Base-by-base conservation (phyloP, 352 stramenopile genomes). In the Blastocystis sp. region DNA sequence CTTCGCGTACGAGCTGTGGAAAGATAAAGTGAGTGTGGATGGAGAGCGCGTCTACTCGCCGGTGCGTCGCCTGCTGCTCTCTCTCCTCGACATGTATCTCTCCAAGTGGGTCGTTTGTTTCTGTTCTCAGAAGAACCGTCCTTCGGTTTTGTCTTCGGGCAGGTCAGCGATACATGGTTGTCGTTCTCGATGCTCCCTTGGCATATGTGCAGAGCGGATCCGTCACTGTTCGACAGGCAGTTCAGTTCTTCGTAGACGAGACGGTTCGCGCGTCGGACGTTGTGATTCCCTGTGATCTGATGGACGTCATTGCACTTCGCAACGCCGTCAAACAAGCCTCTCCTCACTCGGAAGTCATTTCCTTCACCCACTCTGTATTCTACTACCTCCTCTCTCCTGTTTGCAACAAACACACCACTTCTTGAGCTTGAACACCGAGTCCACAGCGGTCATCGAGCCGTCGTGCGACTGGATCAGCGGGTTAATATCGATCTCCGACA, bases 401-500 rank as follows among this genome's bases (percentile, higher is more conserved):
- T 73, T 73, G 21, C 53, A 79, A 61, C 29, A 63, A 64, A 64
- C 24, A 78, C 34, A 40, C 49, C n/a, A 79, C 48, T 79, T 63
- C 42, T 51, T 71, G 29, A 79, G 44, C 36, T 63, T 79, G 36
- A 79, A 63, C 29, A 79, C 69, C 11, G 69, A 79, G 34, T 79
- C 69, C 49, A 79, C 69, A 64, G 69, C 69, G 18, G 69, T 79
- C 32, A 79, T 18, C 4, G 6, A 36, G 27, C 69, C 69, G 48
- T 79, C 69, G 21, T 61, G 36, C 24, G 11, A n/a, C 54, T 79
- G 69, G 36, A 79, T 65, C 29, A 79, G 38, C 36, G 69, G 69
- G 36, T 79, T 79, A 24, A 79, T 79, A 64, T 79, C 69, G 38
- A 79, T 29, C 54, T 79, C 69, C 21, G 24, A 32, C 4, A 79